Conservation (phyloP, 306 rosid genomes). For the Lagenaria siceraria region DNA sequence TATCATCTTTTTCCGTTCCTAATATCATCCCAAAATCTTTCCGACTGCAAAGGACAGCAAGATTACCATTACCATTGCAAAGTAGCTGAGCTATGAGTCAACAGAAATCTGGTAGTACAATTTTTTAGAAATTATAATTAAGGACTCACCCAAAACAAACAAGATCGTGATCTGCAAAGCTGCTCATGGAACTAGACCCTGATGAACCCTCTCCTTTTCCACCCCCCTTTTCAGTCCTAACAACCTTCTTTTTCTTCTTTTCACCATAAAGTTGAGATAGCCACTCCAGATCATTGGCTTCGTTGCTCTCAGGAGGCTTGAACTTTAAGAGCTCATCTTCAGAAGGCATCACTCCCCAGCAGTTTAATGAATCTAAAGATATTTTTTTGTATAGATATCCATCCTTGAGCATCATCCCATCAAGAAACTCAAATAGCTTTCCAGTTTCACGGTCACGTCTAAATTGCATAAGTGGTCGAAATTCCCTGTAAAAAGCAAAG, state of each 20-base stretch:
- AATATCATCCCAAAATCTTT: constrained; percentile 80
- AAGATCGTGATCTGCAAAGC: constrained; percentile 59
- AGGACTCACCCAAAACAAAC: constrained; percentile 80
- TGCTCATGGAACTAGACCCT: constrained; percentile 24
- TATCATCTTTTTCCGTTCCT: constrained; percentile 71
- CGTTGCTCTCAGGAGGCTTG: constrained; percentile 45
- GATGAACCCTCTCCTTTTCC: constrained; percentile 69
- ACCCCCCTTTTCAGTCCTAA: constrained; percentile 37
- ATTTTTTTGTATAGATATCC: constrained; percentile 82
- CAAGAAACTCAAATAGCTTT: constrained; percentile 52
- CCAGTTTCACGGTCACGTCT: constrained; percentile 70
- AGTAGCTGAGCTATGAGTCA: not conserved
- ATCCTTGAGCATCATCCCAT: constrained; percentile 70
- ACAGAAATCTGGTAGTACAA: not conserved
- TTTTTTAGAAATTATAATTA: constrained; percentile 11
- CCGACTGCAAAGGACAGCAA: constrained; percentile 42
- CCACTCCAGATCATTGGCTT: constrained; percentile 66
- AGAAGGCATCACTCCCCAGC: constrained; percentile 73
- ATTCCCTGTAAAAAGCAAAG: constrained; percentile 41
- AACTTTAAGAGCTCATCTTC: constrained; percentile 78
- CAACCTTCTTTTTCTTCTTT: constrained; percentile 35
- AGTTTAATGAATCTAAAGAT: constrained; percentile 63
- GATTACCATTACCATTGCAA: not conserved
- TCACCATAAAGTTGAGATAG: constrained; percentile 82
- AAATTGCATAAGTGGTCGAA: constrained; percentile 69